These are phyloP conservation scores for Trifolium dubium DNA, from an alignment of 306 rosid species.

Conservation along the genomic window DNA sequence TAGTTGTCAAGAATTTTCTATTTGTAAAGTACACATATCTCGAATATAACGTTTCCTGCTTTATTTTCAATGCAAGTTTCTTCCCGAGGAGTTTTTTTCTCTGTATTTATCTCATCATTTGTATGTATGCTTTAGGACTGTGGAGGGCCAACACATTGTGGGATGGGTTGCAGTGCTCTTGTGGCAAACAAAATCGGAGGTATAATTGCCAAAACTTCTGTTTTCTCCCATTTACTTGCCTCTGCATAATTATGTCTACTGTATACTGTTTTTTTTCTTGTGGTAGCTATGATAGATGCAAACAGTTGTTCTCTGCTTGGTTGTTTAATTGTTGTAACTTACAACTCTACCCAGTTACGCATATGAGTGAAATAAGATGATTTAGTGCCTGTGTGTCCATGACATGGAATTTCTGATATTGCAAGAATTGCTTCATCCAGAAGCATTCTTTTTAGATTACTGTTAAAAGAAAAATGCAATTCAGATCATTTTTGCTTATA, in stretches of 20 bases:
- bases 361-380: conserved; percentile 12
- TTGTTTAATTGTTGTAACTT: conserved; percentile 20
- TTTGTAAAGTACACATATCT: conserved; percentile 24
- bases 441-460: conserved; percentile 6
- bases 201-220: conserved; percentile 37
- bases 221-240: conserved; percentile 30
- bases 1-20: background rate
- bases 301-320: conserved; percentile 16
- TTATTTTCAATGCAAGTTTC: conserved; percentile 29
- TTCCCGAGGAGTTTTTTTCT: conserved; percentile 1
- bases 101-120: conserved; percentile 38
- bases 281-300: conserved; percentile 11
- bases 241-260: conserved; percentile 5
- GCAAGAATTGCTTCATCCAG: conserved; percentile 14
- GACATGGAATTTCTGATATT: conserved; percentile 28
- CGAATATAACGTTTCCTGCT: conserved; percentile 24
- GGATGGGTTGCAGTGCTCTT: conserved; percentile 87
- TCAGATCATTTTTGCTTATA: conserved; percentile 27
- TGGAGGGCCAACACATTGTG: conserved; percentile 85
- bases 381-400: background rate
- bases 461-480: conserved; percentile 21
- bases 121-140: conserved; percentile 66
- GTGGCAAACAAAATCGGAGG: conserved; percentile 67
- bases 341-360: conserved; percentile 5
- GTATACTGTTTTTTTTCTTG: conserved; percentile 5